Percentiles rank a stretch among this genome's conserved stretches.
Conservation (phyloP, 164 flowering plant species). For the Dillenia turbinata region DNA sequence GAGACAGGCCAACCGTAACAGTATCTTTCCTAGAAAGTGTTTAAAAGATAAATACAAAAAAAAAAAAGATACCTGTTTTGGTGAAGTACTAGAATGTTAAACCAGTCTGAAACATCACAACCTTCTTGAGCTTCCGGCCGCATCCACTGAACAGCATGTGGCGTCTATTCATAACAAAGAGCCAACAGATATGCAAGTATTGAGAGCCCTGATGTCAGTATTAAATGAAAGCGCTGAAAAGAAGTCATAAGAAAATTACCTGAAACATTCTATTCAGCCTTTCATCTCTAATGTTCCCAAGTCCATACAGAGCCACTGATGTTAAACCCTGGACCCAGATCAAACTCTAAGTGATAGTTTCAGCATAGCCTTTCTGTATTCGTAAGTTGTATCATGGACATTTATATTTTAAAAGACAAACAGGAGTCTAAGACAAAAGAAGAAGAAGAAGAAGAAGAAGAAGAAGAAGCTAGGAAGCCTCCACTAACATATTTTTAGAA, state of each 20-base stretch:
- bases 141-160: conserved; percentile 99
- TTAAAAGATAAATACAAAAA: neutral
- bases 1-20: too few relatives aligned
- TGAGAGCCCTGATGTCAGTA: neutral
- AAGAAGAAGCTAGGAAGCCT: neutral
- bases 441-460: neutral
- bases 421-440: conserved; percentile 5
- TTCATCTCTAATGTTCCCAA: conserved; percentile 98
- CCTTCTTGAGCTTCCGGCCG: conserved; percentile 89
- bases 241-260: conserved; percentile 30
- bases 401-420: too few relatives aligned
- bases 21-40: too few relatives aligned
- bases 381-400: too few relatives aligned
- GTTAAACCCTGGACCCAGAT: conserved; percentile 68
- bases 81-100: conserved; percentile 93
- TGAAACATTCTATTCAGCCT: conserved; percentile 98
- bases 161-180: conserved; percentile 52
- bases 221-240: neutral
- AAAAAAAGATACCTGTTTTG: conserved; percentile 75
- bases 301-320: conserved; percentile 92
- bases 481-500: neutral
- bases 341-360: too few relatives aligned
- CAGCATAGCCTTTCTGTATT: too few relatives aligned
- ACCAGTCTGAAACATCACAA: conserved; percentile 86
- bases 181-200: neutral